Percentiles rank a stretch among this genome's conserved stretches.
Evolutionary conservation across 257 asterid species (phyloP).

Genomic region (Solanum ossicruentum): DNA sequence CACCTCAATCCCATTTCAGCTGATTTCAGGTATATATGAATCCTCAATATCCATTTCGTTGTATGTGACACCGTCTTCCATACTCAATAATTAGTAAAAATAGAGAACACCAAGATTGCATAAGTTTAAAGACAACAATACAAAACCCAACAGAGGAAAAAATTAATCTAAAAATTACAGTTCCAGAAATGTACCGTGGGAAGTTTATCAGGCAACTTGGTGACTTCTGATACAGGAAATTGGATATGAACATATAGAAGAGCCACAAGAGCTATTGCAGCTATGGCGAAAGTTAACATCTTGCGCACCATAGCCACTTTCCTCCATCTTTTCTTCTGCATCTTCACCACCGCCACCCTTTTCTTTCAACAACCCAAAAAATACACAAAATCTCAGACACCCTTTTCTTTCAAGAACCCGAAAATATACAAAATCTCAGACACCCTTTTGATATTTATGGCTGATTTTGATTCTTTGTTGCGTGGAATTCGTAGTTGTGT

Average conservation of each 20-base stretch:
- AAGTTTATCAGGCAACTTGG: conserved; percentile 47
- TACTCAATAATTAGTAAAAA: neutral
- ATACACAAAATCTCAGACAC: neutral
- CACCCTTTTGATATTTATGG: neutral
- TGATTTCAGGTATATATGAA: neutral
- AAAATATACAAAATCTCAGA: neutral
- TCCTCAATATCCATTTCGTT: neutral
- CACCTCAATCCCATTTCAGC: neutral
- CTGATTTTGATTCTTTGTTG: conserved; percentile 5
- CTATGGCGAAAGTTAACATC: conserved; percentile 52
- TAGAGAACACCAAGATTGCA: neutral
- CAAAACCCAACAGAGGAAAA: neutral
- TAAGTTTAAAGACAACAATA: neutral
- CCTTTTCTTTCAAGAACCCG: neutral
- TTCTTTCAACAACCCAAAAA: neutral
- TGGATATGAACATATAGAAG: conserved; percentile 35
- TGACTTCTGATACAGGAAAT: conserved; percentile 16
- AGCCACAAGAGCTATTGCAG: conserved; percentile 40
- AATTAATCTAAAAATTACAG: neutral
- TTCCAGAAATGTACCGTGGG: conserved; percentile 21
- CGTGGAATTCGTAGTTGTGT: neutral
- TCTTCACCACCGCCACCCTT: conserved; percentile 4
- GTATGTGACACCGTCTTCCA: neutral
- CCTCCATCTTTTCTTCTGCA: conserved; percentile 57
- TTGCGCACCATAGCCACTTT: conserved; percentile 41